Evolutionary conservation across 179 eudicot genomes (phyloP), one percentile per base, ranked within the genome.

Genomic region (Beta macrorhiza): DNA sequence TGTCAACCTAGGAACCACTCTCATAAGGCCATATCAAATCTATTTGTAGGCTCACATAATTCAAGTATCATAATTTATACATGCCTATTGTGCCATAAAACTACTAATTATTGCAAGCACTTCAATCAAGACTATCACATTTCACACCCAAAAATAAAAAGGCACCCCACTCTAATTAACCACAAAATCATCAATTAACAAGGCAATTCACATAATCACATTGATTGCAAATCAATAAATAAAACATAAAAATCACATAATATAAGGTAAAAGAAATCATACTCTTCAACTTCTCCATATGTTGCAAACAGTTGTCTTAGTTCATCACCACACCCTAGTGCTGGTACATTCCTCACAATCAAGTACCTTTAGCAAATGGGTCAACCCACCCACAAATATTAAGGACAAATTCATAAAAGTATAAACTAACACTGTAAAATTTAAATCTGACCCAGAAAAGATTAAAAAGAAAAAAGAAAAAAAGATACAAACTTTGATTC

Each of bases 261-360:
- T 47, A 22, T 25, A 37, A 25, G 49, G 10, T 81, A 71, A 55
- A 17, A 59, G 19, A 0, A 53, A 78, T 52, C 89, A 87, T 91
- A 94, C 97, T 93, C 98, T 82, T 92, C 95, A 82, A 95, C 86
- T 78, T 88, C 87, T 25, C 99, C 99, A 82, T 92, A 93, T 7
- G 89, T 88, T 8, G 89, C 89, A 82, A 93, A 93, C 76, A 95
- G 77, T 77, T 89, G 88, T 63, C 76, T 82, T 51, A 95, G 88
- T 83, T 91, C 92, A 89, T 91, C 98, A 64, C 93, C 97, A 86
- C 99, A 95, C 0, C 98, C 97, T 83, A 95, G 81, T 0, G 98
- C 90, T 5, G 99, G 97, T 72, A 95, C 99, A 81, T 93, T 95
- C 84, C 93, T 90, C 82, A 92, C 94, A 75, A 95, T 91, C 89